These are phyloP conservation scores for Clonostachys solani DNA, from an alignment of 2,329 filamentous ascomycete species.

Conservation along the genomic window DNA sequence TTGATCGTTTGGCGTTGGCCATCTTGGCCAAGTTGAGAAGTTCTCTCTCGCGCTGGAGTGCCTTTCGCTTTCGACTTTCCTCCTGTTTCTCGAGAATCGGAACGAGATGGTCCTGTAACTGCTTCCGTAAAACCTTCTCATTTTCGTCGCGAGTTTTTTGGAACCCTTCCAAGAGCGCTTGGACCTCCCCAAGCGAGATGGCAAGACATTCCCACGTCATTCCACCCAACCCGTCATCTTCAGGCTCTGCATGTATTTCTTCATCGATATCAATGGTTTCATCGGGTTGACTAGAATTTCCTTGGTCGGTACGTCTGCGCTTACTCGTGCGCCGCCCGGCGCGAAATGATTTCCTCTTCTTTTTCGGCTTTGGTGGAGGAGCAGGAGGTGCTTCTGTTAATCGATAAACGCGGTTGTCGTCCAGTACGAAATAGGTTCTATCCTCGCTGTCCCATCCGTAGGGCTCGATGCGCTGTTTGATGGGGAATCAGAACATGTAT, in stretches of 20 bases:
- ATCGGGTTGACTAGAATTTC: neutral
- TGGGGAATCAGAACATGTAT: slow-evolving; percentile 4
- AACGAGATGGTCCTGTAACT: slow-evolving; percentile 72
- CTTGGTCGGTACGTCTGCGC: slow-evolving; percentile 37
- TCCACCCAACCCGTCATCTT: slow-evolving; percentile 65
- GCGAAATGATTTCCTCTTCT: slow-evolving; percentile 48
- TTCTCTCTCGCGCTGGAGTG: slow-evolving; percentile 69
- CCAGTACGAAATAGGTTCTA: slow-evolving; percentile 82
- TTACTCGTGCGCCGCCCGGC: slow-evolving; percentile 62
- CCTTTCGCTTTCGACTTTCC: slow-evolving; percentile 68
- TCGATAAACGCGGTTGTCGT: slow-evolving; percentile 91
- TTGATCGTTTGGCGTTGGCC: slow-evolving; percentile 91
- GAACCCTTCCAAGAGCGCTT: slow-evolving; percentile 64
- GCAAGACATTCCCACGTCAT: slow-evolving; percentile 91
- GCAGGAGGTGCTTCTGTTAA: slow-evolving; percentile 67
- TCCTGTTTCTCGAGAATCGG: slow-evolving; percentile 80
- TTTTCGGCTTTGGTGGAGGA: slow-evolving; percentile 58
- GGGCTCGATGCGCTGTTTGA: slow-evolving; percentile 64
- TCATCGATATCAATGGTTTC: slow-evolving; percentile 12
- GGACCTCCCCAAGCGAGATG: slow-evolving; percentile 74
- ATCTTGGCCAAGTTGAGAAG: slow-evolving; percentile 78
- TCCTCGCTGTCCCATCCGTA: slow-evolving; percentile 88
- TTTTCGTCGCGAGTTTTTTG: slow-evolving; percentile 77
- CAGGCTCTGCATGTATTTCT: slow-evolving; percentile 18
- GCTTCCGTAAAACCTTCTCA: slow-evolving; percentile 71